Conservation (phyloP, 1,139 yeast species). For the Suhomyces coccinellae region DNA sequence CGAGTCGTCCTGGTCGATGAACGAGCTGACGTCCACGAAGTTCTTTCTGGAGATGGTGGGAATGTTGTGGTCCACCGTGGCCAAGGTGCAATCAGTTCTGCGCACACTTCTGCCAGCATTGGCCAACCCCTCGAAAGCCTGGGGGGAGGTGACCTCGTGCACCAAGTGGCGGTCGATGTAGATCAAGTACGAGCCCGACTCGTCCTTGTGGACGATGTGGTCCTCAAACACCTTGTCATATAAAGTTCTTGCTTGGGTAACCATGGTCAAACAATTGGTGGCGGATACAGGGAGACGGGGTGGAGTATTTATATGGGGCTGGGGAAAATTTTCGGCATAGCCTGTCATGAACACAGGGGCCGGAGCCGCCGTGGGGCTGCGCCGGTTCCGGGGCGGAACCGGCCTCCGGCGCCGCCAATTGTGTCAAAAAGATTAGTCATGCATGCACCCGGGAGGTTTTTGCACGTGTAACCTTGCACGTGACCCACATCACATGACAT, state of each 20-base stretch:
- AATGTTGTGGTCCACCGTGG: slow-evolving; percentile 96
- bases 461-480: background rate
- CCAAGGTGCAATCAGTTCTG: slow-evolving; percentile 91
- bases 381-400: slow-evolving; percentile 16
- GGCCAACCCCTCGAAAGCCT: slow-evolving; percentile 92
- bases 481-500: background rate
- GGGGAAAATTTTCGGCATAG: no score
- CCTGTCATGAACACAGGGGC: no score
- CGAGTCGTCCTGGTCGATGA: slow-evolving; percentile 88
- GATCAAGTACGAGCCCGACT: slow-evolving; percentile 78
- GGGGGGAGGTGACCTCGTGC: slow-evolving; percentile 98
- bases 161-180: slow-evolving; percentile 96
- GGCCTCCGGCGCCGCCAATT: slow-evolving; percentile 9
- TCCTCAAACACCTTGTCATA: slow-evolving; percentile 96
- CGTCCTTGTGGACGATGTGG: slow-evolving; percentile 88
- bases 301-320: slow-evolving; percentile 5
- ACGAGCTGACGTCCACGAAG: slow-evolving; percentile 74
- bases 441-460: slow-evolving; percentile 1
- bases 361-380: background rate
- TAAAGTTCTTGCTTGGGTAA: slow-evolving; percentile 55
- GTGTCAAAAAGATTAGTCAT: slow-evolving; percentile 7
- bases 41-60: slow-evolving; percentile 84
- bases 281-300: background rate
- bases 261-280: slow-evolving; percentile 9
- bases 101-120: slow-evolving; percentile 87